Percentiles rank a stretch among this genome's conserved stretches.
Conservation (phyloP, 2,329 filamentous ascomycete species). For the Xylaria sp. region DNA sequence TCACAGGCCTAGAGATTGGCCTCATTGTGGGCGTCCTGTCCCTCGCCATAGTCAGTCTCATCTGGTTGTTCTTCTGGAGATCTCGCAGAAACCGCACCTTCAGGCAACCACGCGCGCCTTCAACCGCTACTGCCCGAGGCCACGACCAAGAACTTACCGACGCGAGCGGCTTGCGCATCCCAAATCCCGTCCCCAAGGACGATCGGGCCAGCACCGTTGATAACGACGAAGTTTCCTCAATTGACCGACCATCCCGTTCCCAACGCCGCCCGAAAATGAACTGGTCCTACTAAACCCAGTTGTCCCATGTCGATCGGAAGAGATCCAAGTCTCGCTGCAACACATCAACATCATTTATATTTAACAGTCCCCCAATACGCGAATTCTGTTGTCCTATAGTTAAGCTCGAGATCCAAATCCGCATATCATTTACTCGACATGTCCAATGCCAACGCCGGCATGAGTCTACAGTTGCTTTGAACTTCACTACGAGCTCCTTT, state of each 20-base stretch:
- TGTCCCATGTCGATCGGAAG: constrained; percentile 29
- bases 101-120: constrained; percentile 23
- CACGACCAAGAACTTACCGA: constrained; percentile 33
- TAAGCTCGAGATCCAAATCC: constrained; percentile 7
- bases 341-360: neutral
- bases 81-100: constrained; percentile 40
- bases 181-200: constrained; percentile 39
- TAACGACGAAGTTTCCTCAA: constrained; percentile 37
- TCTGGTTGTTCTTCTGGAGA: constrained; percentile 46
- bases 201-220: constrained; percentile 35
- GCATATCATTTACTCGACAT: neutral
- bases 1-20: constrained; percentile 44
- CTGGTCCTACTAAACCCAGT: constrained; percentile 37
- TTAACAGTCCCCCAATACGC: neutral
- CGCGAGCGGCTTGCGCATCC: constrained; percentile 25
- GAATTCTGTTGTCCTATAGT: constrained; percentile 12
- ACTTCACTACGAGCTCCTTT: constrained; percentile 8
- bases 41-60: constrained; percentile 41
- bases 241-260: constrained; percentile 33
- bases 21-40: constrained; percentile 44
- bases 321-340: constrained; percentile 15
- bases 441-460: neutral
- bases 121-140: neutral
- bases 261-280: constrained; percentile 22
- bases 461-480: neutral